A percentile compares a stretch with the other conserved stretches of the same genome.
Evolutionary conservation across 192 early-diverging fungal species (phyloP).

Genomic region (Coemansia sp.): DNA sequence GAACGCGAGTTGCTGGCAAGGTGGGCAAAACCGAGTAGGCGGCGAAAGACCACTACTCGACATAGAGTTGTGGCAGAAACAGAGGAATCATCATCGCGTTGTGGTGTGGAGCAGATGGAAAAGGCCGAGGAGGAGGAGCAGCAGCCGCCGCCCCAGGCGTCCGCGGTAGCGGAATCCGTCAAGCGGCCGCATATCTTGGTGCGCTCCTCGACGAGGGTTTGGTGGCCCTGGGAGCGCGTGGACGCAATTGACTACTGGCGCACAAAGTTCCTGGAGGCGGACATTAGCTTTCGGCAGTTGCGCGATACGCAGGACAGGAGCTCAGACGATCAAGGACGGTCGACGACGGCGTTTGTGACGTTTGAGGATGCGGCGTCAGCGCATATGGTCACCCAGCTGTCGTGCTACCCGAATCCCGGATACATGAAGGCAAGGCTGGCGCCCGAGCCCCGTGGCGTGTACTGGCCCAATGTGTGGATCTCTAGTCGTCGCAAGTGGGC

Average conservation of each 20-base stretch:
- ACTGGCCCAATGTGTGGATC: constrained; percentile 75
- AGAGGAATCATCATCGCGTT: too few species aligned
- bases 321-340: constrained; percentile 18
- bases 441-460: constrained; percentile 77
- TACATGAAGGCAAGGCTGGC: constrained; percentile 64
- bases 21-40: constrained; percentile 40
- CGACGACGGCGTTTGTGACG: constrained; percentile 79
- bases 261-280: constrained; percentile 58
- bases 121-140: too few species aligned
- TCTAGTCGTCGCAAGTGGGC: constrained; percentile 59
- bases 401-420: constrained; percentile 68
- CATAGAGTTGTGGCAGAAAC: too few species aligned
- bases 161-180: not conserved
- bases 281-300: constrained; percentile 58
- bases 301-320: constrained; percentile 21
- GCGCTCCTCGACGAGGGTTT: constrained; percentile 36
- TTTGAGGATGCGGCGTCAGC: constrained; percentile 74
- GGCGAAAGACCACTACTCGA: not conserved
- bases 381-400: constrained; percentile 68
- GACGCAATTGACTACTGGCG: constrained; percentile 72
- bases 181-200: constrained; percentile 33
- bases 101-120: too few species aligned
- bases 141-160: too few species aligned
- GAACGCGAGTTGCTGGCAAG: constrained; percentile 26
- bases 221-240: constrained; percentile 61